Evolutionary conservation across 2,329 filamentous ascomycete species (phyloP), one percentile per base, ranked within the genome.

Genomic region (Ambrosiella beaveri): DNA sequence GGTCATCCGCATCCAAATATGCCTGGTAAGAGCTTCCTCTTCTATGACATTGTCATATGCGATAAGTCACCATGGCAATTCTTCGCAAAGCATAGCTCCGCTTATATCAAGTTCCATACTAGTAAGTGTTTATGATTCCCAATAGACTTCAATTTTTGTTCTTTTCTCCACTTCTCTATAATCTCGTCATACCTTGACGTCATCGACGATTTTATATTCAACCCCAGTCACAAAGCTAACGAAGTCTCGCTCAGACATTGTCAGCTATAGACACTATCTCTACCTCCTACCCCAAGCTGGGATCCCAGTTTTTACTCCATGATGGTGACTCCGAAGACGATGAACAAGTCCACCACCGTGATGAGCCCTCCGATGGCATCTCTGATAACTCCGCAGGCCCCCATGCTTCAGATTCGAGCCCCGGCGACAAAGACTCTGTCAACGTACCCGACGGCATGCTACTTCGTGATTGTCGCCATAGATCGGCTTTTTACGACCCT

Each of bases 401-500:
- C 8, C 35, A n/a, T 41, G 35, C 37, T 51, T 12, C 19, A 35
- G 55, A 38, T 27, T 5, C 37, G 51, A n/a, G 53, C 19, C 19
- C 53, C 38, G n/a, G 49, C 19, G 56, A 61, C 9, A 52, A 61
- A 36, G 54, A 51, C 49, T 44, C 60, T 5, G 49, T 52, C 1
- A 68, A 68, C 12, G 66, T 74, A 40, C 68, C 75, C 57, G 76
- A 79, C 37, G 80, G 79, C 57, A 79, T 84, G 74, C 72, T 84
- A 8, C 73, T 74, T 19, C 74, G 81, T 61, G 81, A 84, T 65
- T 67, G 80, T 56, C 80, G 79, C 39, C 76, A 76, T 61, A 84
- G 84, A 67, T 95, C 89, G 7, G 87, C 90, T 17, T 94, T 89
- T 67, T 96, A 95, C 71, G 90, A 96, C 70, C 88, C 91, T 66